Base-by-base conservation (phyloP, 108 stramenopile genomes). In the Stephanodiscus triporus region DNA sequence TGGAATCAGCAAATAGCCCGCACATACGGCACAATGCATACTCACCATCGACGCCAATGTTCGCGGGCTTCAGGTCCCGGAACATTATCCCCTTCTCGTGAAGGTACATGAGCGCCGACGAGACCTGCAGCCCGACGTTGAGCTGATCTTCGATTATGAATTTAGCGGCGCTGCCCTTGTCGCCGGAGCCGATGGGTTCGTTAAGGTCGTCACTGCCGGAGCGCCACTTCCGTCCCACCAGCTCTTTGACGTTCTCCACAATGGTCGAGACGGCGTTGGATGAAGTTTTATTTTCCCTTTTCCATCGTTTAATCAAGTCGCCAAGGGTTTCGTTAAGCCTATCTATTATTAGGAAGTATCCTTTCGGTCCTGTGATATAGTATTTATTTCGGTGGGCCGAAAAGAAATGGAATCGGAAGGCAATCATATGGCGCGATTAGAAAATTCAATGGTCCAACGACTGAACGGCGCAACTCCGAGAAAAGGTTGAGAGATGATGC, bases 331-430 rank as follows among this genome's bases (percentile, higher is more conserved):
- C 83, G 19, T 48, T 32, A 5, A 88, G 58, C 16, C 84, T 83
- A 26, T 88, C 88, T 10, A 88, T 32, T 32, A 88, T 77, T 20
- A 88, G 26, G 63, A 88, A 88, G 57, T 37, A 70, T 24, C 69
- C 69, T 23, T 54, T 54, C 9, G 53, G 53, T 9, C 53, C 53
- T 54, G 20, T 5, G 26, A n/a, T n/a, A n/a, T n/a, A n/a, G n/a
- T n/a, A n/a, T n/a, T n/a, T n/a, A n/a, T n/a, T n/a, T n/a, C n/a
- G n/a, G n/a, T n/a, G n/a, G n/a, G n/a, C n/a, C n/a, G n/a, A n/a
- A 6, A 24, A 53, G 40, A 11, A 11, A 40, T 6, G 6, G 36
- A 4, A 7, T 29, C 11, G 56, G 20, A 19, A 0, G 2, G 20
- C 14, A 24, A 3, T 24, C 67, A 16, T 6, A 36, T 36, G 6